Percentiles rank a stretch among this genome's conserved stretches.
Evolutionary conservation across 2,329 filamentous ascomycete genomes (phyloP).

Genomic region (Fusarium sp.): DNA sequence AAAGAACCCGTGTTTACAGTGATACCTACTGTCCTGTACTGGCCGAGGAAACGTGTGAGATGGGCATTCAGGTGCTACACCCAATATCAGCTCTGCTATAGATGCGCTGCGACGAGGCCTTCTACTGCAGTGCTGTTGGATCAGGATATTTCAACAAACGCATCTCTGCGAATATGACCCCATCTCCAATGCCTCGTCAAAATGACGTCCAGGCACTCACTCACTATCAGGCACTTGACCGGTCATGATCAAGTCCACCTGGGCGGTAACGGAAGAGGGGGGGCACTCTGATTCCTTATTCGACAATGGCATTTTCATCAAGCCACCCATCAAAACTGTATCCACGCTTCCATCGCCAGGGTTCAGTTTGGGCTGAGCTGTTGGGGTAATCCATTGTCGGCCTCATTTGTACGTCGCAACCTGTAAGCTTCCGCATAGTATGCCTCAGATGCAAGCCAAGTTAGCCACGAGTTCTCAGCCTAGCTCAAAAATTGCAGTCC

Average conservation of each 20-base stretch:
- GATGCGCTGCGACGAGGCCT: conserved; percentile 20
- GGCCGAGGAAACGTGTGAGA: conserved; percentile 33
- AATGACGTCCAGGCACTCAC: conserved; percentile 28
- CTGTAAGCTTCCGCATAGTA: conserved; percentile 13
- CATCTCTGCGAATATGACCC: conserved; percentile 14
- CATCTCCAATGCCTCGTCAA: conserved; percentile 27
- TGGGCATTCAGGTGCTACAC: conserved; percentile 8
- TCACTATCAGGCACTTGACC: conserved; percentile 35
- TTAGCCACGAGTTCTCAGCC: conserved; percentile 5
- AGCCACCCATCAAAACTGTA: conserved; percentile 13
- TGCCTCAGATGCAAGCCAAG: conserved; percentile 16
- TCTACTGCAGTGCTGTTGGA: conserved; percentile 3
- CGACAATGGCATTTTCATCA: conserved; percentile 45
- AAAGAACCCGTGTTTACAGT: conserved; percentile 30
- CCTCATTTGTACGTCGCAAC: conserved; percentile 24
- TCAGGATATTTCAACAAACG: conserved; percentile 12
- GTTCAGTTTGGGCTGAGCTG: not conserved
- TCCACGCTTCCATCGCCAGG: conserved; percentile 15
- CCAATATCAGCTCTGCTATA: conserved; percentile 26
- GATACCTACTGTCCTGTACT: conserved; percentile 23
- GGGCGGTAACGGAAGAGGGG: conserved; percentile 41
- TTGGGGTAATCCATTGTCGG: conserved; percentile 13
- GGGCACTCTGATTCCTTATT: conserved; percentile 44
- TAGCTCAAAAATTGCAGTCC: not conserved
- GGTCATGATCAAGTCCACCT: conserved; percentile 29